Base-by-base conservation (phyloP, 2,329 filamentous ascomycete species). In the Exophiala sideris region DNA sequence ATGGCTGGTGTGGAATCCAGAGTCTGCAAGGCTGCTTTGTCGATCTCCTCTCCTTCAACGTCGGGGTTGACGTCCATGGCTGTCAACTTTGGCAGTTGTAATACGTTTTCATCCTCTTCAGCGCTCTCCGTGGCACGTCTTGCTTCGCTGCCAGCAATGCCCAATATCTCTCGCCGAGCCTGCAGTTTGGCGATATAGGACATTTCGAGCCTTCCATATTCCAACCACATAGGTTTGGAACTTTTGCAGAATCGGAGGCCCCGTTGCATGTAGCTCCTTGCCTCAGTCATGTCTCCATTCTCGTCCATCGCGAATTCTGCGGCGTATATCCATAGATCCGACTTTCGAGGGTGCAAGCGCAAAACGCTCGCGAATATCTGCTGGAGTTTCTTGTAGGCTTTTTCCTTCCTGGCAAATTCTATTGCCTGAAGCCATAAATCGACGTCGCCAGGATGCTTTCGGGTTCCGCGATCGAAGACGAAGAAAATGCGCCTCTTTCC, bases 191-290 rank as follows among this genome's bases (percentile, higher is more conserved):
- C 84, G 52, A 97, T 78, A 78, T 95, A 97, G 59, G 94, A 86
- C 84, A 96, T 90, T 77, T 99, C 94, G 66, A 92, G 80, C 67
- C 88, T 86, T 7, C 88, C 87, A 68, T 96, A 97, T 72, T 96
- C 89, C 33, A 95, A 68, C 91, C 92, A 99, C 48, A 99, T 71
- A 14, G 78, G 76, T 59, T 79, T 83, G 44, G 87, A 86, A 45
- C 77, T 82, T 48, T 86, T 89, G 74, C 91, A 96, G 71, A 99
- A 97, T 39, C 94, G 80, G 66, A 95, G 81, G 0, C 91, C 94
- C 58, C 92, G 80, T 78, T 95, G 82, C 91, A 99, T 80, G 79
- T 94, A 88, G 45, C 84, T 87, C 57, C 94, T 76, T 2, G 92
- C 91, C 41, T 86, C 85, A 20, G 85, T 86, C 83, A 97, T 95